A percentile compares a stretch with the other conserved stretches of the same genome.
Evolutionary conservation across 2,329 filamentous ascomycete species (phyloP).

Genomic region (Scortechinia acanthostroma): DNA sequence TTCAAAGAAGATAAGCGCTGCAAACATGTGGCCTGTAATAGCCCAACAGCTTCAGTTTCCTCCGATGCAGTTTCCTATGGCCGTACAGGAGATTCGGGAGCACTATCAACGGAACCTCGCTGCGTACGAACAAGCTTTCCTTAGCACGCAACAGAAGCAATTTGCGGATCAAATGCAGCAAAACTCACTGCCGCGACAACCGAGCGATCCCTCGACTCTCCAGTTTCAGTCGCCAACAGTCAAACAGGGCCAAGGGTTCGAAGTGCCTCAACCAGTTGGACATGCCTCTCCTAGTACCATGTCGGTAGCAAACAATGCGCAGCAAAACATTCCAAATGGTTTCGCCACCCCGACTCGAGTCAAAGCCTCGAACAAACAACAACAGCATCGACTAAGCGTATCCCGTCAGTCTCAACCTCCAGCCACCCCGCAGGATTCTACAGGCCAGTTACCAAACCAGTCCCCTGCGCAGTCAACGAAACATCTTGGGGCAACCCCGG

Average conservation of each 20-base stretch:
- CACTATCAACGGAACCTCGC: slow-evolving; percentile 49
- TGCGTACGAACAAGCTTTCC: slow-evolving; percentile 45
- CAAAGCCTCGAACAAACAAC: neutral
- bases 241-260: slow-evolving; percentile 15
- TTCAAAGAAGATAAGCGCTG: slow-evolving; percentile 48
- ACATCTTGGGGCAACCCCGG: neutral
- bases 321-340: neutral
- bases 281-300: neutral
- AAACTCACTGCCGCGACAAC: slow-evolving; percentile 17
- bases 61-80: slow-evolving; percentile 38
- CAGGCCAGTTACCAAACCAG: neutral
- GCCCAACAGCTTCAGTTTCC: slow-evolving; percentile 41
- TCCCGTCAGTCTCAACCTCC: neutral
- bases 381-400: neutral
- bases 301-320: slow-evolving; percentile 5
- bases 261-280: neutral
- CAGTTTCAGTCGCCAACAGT: neutral
- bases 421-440: neutral
- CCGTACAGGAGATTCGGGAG: slow-evolving; percentile 47
- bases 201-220: slow-evolving; percentile 1
- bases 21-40: slow-evolving; percentile 50
- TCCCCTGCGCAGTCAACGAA: neutral
- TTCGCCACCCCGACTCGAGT: neutral
- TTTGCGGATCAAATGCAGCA: slow-evolving; percentile 28
- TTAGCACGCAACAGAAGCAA: slow-evolving; percentile 17